Base-by-base conservation (phyloP, 371 early-diverging fungal genomes). In the Apophysomyces elegans region DNA sequence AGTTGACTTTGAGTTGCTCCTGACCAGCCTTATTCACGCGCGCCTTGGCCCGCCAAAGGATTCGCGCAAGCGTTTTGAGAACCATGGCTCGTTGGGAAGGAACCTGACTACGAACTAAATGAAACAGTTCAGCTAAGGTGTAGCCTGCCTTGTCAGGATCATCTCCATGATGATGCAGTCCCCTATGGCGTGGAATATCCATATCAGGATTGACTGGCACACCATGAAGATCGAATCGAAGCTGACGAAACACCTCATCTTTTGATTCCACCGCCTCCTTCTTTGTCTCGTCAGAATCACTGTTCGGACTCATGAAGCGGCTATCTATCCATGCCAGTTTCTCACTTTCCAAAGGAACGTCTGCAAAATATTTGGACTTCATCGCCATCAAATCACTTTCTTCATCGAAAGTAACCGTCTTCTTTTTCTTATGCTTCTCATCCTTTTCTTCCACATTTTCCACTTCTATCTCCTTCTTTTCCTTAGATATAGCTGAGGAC, bases 121-220 rank as follows among this genome's bases (percentile, higher is more conserved):
- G 87, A 39, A 93, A 77, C 6, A 96, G 69, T 74, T 96, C 97
- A 0, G 88, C 85, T 1, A 96, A 70, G 0, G 96, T 93, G 75
- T 96, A 96, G 5, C 96, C 96, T 11, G 97, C 88, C 62, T 85
- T 81, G 2, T 88, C 88, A 4, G 96, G 93, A 35, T 92, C 87
- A 21, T 90, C 88, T 5, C 95, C 95, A 68, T 96, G 97, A 70
- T 96, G 96, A 77, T 95, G 94, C 5, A 96, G 78, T 3, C 93
- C 96, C 1, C 76, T 69, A 63, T 89, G 81, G 0, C 78, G 69
- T 2, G 94, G 90, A 2, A 90, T 71, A 1, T 88, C 83, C 0
- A 63, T 66, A 1, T 76, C 76, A 11, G 72, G 70, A 58, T 83
- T 84, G n/a, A 95, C 66, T 1, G 90, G 73, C 16, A 74, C 69